phyloP scores from a whole-genome alignment of 306 rosid genomes.

The Carpinus viminea region DNA sequence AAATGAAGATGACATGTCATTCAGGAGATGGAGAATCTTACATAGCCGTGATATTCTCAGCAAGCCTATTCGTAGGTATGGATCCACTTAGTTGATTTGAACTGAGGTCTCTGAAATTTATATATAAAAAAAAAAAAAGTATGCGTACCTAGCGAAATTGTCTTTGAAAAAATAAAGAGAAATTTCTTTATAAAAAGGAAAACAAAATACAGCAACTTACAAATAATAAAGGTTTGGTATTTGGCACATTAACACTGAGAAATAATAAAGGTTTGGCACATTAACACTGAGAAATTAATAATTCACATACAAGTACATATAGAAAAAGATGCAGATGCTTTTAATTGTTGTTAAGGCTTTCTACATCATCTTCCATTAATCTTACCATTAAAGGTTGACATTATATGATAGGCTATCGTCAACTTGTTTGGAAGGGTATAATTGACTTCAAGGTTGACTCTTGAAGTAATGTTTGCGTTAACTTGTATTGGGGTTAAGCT shows the following conservation, averaged over 20 bases:
- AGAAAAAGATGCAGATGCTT: not conserved
- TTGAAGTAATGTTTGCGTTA: no score
- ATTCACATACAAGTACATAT: no score
- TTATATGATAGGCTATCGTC: no score
- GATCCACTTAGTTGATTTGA: constrained; percentile 65
- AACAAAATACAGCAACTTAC: constrained; percentile 50
- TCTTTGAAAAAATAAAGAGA: constrained; percentile 15
- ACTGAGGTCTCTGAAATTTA: constrained; percentile 78
- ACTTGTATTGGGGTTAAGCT: no score
- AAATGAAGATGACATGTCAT: no score
- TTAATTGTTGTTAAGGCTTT: no score
- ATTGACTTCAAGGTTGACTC: no score
- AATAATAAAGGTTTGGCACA: no score
- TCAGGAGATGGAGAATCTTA: constrained; percentile 33
- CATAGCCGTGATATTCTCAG: constrained; percentile 74
- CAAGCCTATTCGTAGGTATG: constrained; percentile 55
- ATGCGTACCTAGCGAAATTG: constrained; percentile 13
- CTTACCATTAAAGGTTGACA: no score
- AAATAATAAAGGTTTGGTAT: constrained; percentile 57
- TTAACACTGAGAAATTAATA: not conserved
- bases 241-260: constrained; percentile 54
- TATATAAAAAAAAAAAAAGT: constrained; percentile 22
- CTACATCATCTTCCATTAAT: no score
- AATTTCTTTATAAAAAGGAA: constrained; percentile 7
- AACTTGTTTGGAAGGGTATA: no score